Conservation (phyloP, 306 rosid species). For the Prunus dulcis region DNA sequence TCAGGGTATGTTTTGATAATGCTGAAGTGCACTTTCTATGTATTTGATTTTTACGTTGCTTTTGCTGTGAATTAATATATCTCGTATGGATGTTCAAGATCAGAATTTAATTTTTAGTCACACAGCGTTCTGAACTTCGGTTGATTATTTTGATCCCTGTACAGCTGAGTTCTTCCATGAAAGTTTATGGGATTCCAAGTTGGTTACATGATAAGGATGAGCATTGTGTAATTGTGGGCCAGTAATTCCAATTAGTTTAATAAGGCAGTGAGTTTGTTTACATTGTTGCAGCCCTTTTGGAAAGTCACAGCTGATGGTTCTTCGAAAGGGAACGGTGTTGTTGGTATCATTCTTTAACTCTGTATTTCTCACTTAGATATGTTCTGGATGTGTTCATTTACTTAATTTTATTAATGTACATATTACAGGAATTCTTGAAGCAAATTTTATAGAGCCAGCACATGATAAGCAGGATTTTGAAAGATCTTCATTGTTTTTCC, state of each 20-base stretch:
- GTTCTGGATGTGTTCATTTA: slow-evolving; percentile 11
- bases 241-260: slow-evolving; percentile 22
- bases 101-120: not conserved
- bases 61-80: not conserved
- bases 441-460: slow-evolving; percentile 92
- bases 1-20: slow-evolving; percentile 58
- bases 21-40: slow-evolving; percentile 22
- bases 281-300: slow-evolving; percentile 80
- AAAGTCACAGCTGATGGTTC: slow-evolving; percentile 71
- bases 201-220: slow-evolving; percentile 6
- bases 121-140: not conserved
- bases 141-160: not conserved
- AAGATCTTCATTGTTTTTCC: slow-evolving; percentile 64
- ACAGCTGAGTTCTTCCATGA: slow-evolving; percentile 15
- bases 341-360: slow-evolving; percentile 58
- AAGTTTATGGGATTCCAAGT: slow-evolving; percentile 22
- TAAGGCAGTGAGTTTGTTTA: slow-evolving; percentile 26
- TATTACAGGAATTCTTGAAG: slow-evolving; percentile 81
- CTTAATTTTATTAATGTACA: slow-evolving; percentile 17
- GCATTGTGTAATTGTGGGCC: slow-evolving; percentile 17
- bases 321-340: slow-evolving; percentile 67
- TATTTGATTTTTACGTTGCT: not conserved
- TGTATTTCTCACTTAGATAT: slow-evolving; percentile 10
- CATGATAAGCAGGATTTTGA: slow-evolving; percentile 99
- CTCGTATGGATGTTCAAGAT: not conserved